phyloP scores from a whole-genome alignment of 441 rosid genomes.

The Bocquillonia castaneifolia region DNA sequence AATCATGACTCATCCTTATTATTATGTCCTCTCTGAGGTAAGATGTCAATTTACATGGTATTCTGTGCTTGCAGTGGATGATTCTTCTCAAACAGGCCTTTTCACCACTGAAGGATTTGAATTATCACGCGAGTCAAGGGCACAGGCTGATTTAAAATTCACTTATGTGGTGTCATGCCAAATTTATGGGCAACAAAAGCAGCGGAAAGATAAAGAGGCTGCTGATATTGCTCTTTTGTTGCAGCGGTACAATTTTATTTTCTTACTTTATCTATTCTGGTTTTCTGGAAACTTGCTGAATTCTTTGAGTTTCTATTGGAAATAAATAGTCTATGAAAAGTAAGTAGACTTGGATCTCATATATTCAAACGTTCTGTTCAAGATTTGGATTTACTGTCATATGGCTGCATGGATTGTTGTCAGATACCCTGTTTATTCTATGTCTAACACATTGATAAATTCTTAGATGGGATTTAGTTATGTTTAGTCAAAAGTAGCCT shows the following conservation, averaged over 20 bases:
- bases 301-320: neutral
- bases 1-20: constrained; percentile 15
- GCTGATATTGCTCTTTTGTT: constrained; percentile 84
- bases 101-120: constrained; percentile 63
- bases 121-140: constrained; percentile 73
- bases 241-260: constrained; percentile 51
- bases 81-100: constrained; percentile 39
- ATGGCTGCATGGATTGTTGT: neutral
- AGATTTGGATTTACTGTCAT: neutral
- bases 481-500: neutral
- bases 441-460: neutral
- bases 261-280: neutral
- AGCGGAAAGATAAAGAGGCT: constrained; percentile 79
- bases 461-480: neutral
- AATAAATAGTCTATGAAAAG: neutral
- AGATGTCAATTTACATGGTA: constrained; percentile 17
- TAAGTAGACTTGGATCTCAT: neutral
- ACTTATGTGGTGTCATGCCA: constrained; percentile 97
- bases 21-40: constrained; percentile 4
- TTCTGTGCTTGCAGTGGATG: constrained; percentile 44
- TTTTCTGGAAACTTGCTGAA: constrained; percentile 8
- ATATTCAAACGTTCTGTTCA: neutral
- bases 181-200: constrained; percentile 96
- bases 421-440: neutral
- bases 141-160: constrained; percentile 91